Base-by-base conservation (phyloP, 306 rosid species). In the Vigna unguiculata region DNA sequence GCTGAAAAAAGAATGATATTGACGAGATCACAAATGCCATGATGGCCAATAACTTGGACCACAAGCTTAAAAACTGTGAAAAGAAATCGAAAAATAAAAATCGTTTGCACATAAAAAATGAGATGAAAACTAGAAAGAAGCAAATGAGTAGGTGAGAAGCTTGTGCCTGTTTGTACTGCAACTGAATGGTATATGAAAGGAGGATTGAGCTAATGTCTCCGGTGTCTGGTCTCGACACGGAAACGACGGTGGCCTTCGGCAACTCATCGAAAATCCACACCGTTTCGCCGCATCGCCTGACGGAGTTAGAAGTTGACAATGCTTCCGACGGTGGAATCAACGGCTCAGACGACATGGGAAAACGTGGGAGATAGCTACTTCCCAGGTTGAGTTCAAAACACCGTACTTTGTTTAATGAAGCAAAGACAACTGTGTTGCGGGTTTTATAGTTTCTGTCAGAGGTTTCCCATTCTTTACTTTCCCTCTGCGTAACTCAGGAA, bases 81-180 rank as follows among this genome's bases (percentile, higher is more conserved):
- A 24, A 46, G 49, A 21, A 49, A 47, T 15, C 48, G 5, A 43
- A 5, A 43, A 12, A 12, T 43, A 0, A 43, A 3, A 43, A 43
- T 12, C 15, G 4, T n/a, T 17, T 71, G 48, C 16, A 10, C 67
- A 24, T 1, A 34, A 59, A 67, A 17, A 43, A 16, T 43, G 15
- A 43, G 48, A 43, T 43, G 48, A 12, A 43, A 43, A 43, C 14
- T 43, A 43, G 48, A 43, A 43, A 43, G 15, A 36, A 53, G 60
- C 3, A 59, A 22, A 6, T 1, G 40, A 34, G 43, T 38, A 38
- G n/a, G 21, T 9, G 28, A 17, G n/a, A n/a, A n/a, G 58, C 5
- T n/a, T 9, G 24, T 82, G 69, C 98, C 98, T 94, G 98, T 82
- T 94, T 94, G 91, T 94, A 94, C 75, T 87, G 91, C 58, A 94